Evolutionary conservation across 2,329 filamentous ascomycete genomes (phyloP), one percentile per base, ranked within the genome.

Genomic region (Sporothrix brasiliensis): DNA sequence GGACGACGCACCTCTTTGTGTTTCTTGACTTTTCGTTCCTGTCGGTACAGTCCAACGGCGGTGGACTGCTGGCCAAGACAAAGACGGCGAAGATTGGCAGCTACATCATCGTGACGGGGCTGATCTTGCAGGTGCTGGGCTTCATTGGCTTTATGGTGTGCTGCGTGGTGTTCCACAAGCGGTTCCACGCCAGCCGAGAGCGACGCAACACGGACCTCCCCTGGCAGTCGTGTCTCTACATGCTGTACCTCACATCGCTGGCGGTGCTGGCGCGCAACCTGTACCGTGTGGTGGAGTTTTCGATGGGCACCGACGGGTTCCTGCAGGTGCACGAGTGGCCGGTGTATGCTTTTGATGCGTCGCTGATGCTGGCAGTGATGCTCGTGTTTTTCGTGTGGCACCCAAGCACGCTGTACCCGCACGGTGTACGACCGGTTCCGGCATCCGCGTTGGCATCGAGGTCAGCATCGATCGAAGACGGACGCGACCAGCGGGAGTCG

Each of bases 121-220:
- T 89, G 4, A 76, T 84, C 21, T 75, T 88, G n/a, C 87, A 89
- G 73, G 80, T 89, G 16, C 47, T 84, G 27, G 81, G 85, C 53
- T 88, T 89, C 70, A 79, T 79, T 10, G 77, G 86, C 30, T 89
- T 88, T 73, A 77, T 86, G n/a, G 58, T 81, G 1, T 79, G 81
- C 0, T 80, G 83, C 0, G 71, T 80, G 0, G 71, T 82, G 0
- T 86, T 86, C 76, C 81, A 87, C 70, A 70, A 69, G 7, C 72
- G 73, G 1, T 74, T 76, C 27, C 1, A 3, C 21, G 39, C 67
- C 16, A 63, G 44, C 13, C 41, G 66, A 7, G 24, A 65, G 39
- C 39, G 24, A 30, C 27, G 5, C 3, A 34, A 24, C 13, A 39
- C 52, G 19, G 69, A 76, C 24, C 69, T 30, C 1, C 54, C 77